Evolutionary conservation across 805 yeast species (phyloP), one percentile per base, ranked within the genome.

Genomic region (Starmerella apis): DNA sequence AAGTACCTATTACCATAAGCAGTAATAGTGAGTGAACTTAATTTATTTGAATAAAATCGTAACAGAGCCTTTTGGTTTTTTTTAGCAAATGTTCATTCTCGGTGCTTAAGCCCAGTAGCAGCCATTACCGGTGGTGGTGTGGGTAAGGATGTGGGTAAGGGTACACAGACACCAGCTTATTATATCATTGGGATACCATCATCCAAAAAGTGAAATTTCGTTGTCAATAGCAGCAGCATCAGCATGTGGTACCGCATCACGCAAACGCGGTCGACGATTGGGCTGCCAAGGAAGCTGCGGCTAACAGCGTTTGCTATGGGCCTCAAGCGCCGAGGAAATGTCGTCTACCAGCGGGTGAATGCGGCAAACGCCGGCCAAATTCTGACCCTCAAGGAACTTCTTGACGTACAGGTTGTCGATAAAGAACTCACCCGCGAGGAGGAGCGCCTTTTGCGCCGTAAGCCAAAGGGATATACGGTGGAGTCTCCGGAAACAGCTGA

Each of bases 321-420:
- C 0, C 76, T 90, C 47, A 76, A 73, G 48, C 78, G 74, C 59
- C 78, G 92, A 59, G 85, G 88, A 47, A 80, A 80, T 35, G 76
- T 81, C 1, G 80, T 79, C 2, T 88, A 82, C 67, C 88, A 80
- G 60, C 68, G 69, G 43, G 86, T 84, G 3, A 73, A 82, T 11
- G 87, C 94, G 14, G 77, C 81, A 30, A 76, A 81, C 52, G 96
- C 97, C 3, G 95, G 95, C 65, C 80, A 81, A 71, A 74, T 90
- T 50, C 78, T 86, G 28, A 71, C 75, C 52, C 85, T 90, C 42
- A 90, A 90, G 66, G 96, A 90, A 65, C 71, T 90, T 50, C 88
- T 90, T 8, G 77, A 76, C 43, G 92, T 90, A 25, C 90, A 86
- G 58, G 69, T 86, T 32, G 79, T 82, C 10, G 80, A 79, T 39